phyloP scores from a whole-genome alignment of 2,329 filamentous ascomycete species.

The Phialophora macrospora region DNA sequence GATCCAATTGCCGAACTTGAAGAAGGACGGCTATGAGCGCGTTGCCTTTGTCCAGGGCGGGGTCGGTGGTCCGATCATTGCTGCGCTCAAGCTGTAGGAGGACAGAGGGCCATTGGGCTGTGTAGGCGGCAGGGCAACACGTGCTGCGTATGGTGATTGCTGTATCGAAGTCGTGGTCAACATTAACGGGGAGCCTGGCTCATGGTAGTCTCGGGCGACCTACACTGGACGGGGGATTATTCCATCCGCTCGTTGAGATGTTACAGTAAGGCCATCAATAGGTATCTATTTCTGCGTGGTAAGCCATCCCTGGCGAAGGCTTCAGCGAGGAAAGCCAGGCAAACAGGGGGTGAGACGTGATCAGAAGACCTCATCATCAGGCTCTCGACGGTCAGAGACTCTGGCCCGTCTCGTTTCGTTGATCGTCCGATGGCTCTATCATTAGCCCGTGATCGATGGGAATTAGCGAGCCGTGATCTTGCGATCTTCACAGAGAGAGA shows the following conservation, averaged over 20 bases:
- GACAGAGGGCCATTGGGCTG: background rate
- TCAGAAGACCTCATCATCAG: constrained; percentile 5
- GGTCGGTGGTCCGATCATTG: constrained; percentile 32
- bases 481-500: background rate
- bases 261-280: background rate
- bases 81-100: constrained; percentile 25
- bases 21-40: constrained; percentile 29
- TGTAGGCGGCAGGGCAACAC: background rate
- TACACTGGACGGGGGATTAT: background rate
- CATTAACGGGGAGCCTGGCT: background rate
- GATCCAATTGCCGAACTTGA: constrained; percentile 19
- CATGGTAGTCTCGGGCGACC: background rate
- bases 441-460: background rate
- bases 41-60: constrained; percentile 33
- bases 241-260: background rate
- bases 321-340: background rate
- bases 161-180: background rate
- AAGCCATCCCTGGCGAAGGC: background rate
- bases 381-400: background rate
- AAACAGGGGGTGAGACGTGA: background rate
- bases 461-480: background rate
- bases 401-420: background rate
- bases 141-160: background rate
- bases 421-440: background rate
- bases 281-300: background rate